phyloP scores from a whole-genome alignment of 208 protist genomes.

The Vickermania ingenoplastis region DNA sequence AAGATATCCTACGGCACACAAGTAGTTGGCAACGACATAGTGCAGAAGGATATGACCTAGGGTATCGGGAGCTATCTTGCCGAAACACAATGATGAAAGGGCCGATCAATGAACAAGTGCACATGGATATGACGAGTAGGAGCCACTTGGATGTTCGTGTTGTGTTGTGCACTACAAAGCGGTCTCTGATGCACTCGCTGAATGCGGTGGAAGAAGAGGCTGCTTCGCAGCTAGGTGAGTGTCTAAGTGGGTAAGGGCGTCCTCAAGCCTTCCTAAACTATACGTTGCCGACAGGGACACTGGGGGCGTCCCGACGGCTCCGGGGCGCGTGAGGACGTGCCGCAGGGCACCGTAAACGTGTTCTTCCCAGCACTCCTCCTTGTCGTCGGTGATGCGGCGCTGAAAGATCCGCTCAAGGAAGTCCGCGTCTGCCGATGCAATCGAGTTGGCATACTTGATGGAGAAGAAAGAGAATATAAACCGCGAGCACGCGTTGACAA shows the following conservation, averaged over 20 bases:
- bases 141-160: too few relatives aligned
- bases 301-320: background rate
- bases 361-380: conserved; percentile 79
- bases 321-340: background rate
- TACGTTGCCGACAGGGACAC: background rate
- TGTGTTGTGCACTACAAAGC: too few relatives aligned
- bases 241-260: background rate
- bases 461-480: conserved; percentile 61
- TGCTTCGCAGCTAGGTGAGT: background rate
- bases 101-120: too few relatives aligned
- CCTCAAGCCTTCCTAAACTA: background rate
- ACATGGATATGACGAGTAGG: too few relatives aligned
- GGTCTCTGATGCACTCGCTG: too few relatives aligned
- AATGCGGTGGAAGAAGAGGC: too few relatives aligned
- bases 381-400: conserved; percentile 38
- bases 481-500: conserved; percentile 70
- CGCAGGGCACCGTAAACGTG: background rate
- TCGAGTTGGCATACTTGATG: conserved; percentile 23
- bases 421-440: conserved; percentile 16
- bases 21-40: too few relatives aligned
- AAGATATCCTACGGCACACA: too few relatives aligned
- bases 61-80: too few relatives aligned
- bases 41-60: too few relatives aligned
- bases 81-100: too few relatives aligned
- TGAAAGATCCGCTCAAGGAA: conserved; percentile 48